Conservation (phyloP, 208 protist genomes). For the Leishmania tropica region DNA sequence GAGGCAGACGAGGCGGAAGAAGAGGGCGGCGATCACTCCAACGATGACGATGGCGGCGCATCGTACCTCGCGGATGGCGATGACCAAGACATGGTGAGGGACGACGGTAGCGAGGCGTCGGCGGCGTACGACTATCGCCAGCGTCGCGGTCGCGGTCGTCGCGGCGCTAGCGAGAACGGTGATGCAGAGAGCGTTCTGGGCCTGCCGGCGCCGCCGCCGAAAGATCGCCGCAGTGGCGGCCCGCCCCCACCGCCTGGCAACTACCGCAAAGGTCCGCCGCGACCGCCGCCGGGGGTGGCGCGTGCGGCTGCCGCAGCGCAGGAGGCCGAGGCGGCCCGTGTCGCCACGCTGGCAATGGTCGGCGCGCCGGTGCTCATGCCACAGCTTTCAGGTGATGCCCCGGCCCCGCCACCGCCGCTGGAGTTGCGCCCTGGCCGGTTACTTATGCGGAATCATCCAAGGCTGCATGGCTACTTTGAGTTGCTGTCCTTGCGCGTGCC, state of each 20-base stretch:
- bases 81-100: background rate
- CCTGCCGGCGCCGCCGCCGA: background rate
- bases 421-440: slow-evolving; percentile 31
- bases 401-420: slow-evolving; percentile 47
- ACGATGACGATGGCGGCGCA: background rate
- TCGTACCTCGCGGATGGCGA: background rate
- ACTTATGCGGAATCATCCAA: slow-evolving; percentile 51
- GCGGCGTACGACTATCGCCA: slow-evolving; percentile 8
- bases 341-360: slow-evolving; percentile 22
- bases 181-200: background rate
- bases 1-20: slow-evolving; percentile 20
- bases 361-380: slow-evolving; percentile 24
- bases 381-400: slow-evolving; percentile 14
- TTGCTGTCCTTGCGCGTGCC: slow-evolving; percentile 62
- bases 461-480: slow-evolving; percentile 68
- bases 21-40: background rate
- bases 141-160: slow-evolving; percentile 1
- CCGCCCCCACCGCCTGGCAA: slow-evolving; percentile 11
- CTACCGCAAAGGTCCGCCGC: slow-evolving; percentile 20
- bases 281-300: slow-evolving; percentile 8
- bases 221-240: background rate
- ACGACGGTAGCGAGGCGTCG: slow-evolving; percentile 5
- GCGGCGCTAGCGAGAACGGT: background rate
- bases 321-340: slow-evolving; percentile 20
- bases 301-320: slow-evolving; percentile 17